Evolutionary conservation across 345 rosid species (phyloP), one percentile per base, ranked within the genome.

Genomic region (Limnanthes douglasii): DNA sequence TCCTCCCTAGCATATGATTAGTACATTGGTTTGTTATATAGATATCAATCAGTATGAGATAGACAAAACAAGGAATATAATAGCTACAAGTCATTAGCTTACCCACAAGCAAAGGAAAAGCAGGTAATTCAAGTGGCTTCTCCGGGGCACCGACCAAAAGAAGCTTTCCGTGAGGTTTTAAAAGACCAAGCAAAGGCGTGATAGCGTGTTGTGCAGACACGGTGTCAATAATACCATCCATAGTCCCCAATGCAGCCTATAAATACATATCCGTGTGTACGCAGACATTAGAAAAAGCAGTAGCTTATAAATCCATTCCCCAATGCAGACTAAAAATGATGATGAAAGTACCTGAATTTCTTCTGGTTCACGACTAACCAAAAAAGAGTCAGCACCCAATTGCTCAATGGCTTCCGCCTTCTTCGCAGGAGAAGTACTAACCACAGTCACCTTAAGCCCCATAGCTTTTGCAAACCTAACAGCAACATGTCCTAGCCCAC

Each of bases 401-500:
- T 34, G 46, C 5, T 43, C 47, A 8, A 66, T 12, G 3, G 94
- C 88, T 52, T 70, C 88, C 3, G 61, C 45, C 57, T 42, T 70
- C 57, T 81, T 76, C 6, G 14, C 24, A 0, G 57, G 67, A 1
- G 78, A 72, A 17, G 72, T 60, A 43, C 86, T 80, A n/a, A 80
- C 62, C 18, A 72, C 86, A 4, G 94, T 77, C 17, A 82, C 82
- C 34, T 66, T 71, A 11, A n/a, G 47, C 1, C 81, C 82, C 51
- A 69, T 12, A 5, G 82, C 85, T 52, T 82, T 82, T 0, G 76
- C 76, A 53, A 77, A 64, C 29, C 69, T 73, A 0, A 77, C 78
- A 0, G 57, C 78, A 1, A 77, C 43, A 37, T 77, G 94, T 6
- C 94, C 90, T 1, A 82, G 43, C 5, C 82, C 77, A 5, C 85